Evolutionary conservation across 2,329 filamentous ascomycete species (phyloP).

Genomic region (Alternaria tenuissima): DNA sequence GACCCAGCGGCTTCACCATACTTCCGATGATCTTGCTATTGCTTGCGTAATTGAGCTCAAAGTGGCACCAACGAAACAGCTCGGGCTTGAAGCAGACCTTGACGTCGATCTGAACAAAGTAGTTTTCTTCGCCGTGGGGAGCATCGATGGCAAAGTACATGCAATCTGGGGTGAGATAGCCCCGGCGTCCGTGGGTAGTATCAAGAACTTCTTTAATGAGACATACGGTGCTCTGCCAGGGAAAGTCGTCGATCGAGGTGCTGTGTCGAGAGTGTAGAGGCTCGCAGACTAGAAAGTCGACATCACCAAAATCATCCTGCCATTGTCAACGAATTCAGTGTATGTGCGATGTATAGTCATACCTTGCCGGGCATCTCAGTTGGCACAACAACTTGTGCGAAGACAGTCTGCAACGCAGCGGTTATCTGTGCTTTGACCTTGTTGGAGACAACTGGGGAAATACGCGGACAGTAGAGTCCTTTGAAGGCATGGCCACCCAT

Average conservation of each 20-base stretch:
- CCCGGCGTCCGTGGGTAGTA: constrained; percentile 27
- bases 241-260: constrained; percentile 12
- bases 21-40: constrained; percentile 35
- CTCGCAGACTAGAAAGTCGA: constrained; percentile 36
- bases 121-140: constrained; percentile 10
- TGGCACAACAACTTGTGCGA: constrained; percentile 35
- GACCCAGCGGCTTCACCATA: constrained; percentile 37
- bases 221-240: constrained; percentile 22
- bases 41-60: constrained; percentile 35
- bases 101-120: constrained; percentile 38
- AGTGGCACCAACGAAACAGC: constrained; percentile 33
- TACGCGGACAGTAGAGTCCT: constrained; percentile 33
- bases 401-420: constrained; percentile 24
- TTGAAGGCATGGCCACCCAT: constrained; percentile 29
- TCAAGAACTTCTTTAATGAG: constrained; percentile 25
- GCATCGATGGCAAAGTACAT: constrained; percentile 37
- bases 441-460: constrained; percentile 27
- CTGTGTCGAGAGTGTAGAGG: constrained; percentile 11
- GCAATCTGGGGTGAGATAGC: constrained; percentile 22
- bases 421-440: constrained; percentile 23
- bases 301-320: constrained; percentile 28
- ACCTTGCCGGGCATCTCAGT: constrained; percentile 36
- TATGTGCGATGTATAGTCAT: not conserved
- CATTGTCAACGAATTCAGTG: not conserved
- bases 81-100: constrained; percentile 31